Percentiles rank a stretch among this genome's conserved stretches.
Conservation (phyloP, 148 eudicot genomes). For the Silene latifolia region DNA sequence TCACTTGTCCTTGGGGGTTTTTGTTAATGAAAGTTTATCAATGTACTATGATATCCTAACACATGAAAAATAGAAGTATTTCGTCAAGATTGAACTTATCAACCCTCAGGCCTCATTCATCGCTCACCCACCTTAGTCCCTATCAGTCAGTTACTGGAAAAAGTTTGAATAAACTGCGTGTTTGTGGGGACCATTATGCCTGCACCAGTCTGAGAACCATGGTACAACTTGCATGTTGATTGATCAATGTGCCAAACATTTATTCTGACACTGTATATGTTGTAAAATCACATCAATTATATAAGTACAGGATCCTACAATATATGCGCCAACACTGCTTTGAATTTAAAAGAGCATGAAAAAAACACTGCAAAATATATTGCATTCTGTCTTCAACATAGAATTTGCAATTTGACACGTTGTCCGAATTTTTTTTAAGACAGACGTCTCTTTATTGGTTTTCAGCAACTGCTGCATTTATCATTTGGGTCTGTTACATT, state of each 20-base stretch:
- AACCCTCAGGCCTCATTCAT: neutral
- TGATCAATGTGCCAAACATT: neutral
- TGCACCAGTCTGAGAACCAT: neutral
- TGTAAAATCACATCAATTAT: neutral
- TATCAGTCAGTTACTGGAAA: neutral
- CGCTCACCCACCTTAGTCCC: neutral
- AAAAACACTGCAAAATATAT: neutral
- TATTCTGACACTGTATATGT: neutral
- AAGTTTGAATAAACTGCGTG: neutral
- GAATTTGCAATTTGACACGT: neutral
- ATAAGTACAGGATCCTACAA: too few relatives aligned
- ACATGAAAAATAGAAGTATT: too few relatives aligned
- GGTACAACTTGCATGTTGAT: neutral
- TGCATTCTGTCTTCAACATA: neutral
- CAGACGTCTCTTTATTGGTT: too few relatives aligned
- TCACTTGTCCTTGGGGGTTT: too few relatives aligned
- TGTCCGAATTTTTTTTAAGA: too few relatives aligned
- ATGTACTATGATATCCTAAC: too few relatives aligned
- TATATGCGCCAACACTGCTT: neutral
- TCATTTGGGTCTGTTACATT: conserved; percentile 12
- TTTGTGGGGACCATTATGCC: neutral
- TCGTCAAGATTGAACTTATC: neutral
- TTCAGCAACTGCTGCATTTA: neutral
- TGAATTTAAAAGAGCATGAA: neutral
- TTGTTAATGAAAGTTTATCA: too few relatives aligned